Evolutionary conservation across 176 grass and related monocot species (phyloP).

Genomic region (Phragmites australis): DNA sequence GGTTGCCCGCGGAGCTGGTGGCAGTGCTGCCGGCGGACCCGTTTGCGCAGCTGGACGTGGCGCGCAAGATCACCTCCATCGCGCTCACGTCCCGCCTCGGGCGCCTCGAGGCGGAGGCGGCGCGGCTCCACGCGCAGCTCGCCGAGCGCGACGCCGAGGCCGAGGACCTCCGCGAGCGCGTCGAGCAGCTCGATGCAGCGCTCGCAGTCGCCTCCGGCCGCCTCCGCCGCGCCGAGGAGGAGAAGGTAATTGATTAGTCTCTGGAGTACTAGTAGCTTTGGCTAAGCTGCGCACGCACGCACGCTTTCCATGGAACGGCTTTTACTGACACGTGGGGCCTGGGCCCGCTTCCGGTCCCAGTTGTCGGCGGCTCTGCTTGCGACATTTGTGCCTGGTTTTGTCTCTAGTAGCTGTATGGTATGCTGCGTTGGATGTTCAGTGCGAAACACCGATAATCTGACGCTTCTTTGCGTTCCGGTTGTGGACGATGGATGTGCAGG

Average conservation of each 20-base stretch:
- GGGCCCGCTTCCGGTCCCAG: no score
- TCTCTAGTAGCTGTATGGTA: no score
- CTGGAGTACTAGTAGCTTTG: not conserved
- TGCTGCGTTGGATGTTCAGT: no score
- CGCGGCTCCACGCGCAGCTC: slow-evolving; percentile 46
- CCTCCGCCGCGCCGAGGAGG: slow-evolving; percentile 56
- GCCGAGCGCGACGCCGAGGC: slow-evolving; percentile 67
- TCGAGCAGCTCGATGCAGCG: slow-evolving; percentile 68
- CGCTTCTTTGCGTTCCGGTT: not conserved
- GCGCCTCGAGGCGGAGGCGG: slow-evolving; percentile 64
- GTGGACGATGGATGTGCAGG: slow-evolving; percentile 46
- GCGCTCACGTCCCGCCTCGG: slow-evolving; percentile 71
- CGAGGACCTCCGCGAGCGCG: slow-evolving; percentile 69
- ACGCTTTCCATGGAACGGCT: not conserved
- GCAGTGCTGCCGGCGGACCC: slow-evolving; percentile 73
- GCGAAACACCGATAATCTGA: not conserved
- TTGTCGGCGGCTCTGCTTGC: not conserved
- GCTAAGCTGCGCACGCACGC: not conserved
- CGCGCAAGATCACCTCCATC: slow-evolving; percentile 92
- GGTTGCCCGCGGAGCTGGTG: slow-evolving; percentile 64
- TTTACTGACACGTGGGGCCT: not conserved
- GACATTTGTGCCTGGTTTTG: no score
- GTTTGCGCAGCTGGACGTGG: slow-evolving; percentile 93
- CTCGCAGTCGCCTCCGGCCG: slow-evolving; percentile 55
- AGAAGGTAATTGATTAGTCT: slow-evolving; percentile 50